Evolutionary conservation across 2,329 filamentous ascomycete species (phyloP), one percentile per base, ranked within the genome.

Genomic region (Elsinoe fawcettii): DNA sequence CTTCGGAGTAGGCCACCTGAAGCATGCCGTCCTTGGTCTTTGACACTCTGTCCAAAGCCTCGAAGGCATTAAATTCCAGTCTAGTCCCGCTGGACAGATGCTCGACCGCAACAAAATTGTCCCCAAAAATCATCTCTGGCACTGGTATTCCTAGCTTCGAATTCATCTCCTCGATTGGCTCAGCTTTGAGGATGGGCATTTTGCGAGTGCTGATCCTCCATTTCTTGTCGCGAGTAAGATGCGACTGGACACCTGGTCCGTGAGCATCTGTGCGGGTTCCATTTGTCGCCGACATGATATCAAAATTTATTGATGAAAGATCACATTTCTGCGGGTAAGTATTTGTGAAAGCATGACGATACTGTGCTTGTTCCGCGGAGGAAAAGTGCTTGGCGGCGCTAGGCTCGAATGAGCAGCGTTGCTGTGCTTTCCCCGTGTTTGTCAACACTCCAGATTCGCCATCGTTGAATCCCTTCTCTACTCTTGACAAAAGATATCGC

Each of bases 51-150:
- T 96, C 90, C 62, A 99, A 80, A 22, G 92, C 93, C 69, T 92
- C 89, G 65, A 84, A 87, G 20, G 93, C 87, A 69, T 86, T 86
- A 77, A 97, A 99, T 55, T 80, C 75, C 61, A 97, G 77, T 44
- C 77, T 76, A 90, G 90, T 99, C 44, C 84, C 82, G n/a, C 80
- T 84, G 18, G 80, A 78, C n/a, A 75, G 61, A 74, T 97, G 90
- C 55, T 84, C 77, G 60, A 99, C 79, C 5, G 82, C 75, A 39
- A 95, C 85, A 58, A 87, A 76, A 71, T 99, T 99, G 76, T 99
- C 91, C 60, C 93, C 93, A 69, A 99, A 99, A 63, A 99, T 99
- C 93, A 99, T 99, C 75, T 99, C 93, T 7, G 93, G 93, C 39
- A 92, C 83, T 16, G 92, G 84, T 68, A 99, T 96, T 27, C 85